A percentile compares a stretch with the other conserved stretches of the same genome.
Evolutionary conservation across 768 basidiomycete species (phyloP).

Genomic region (Termitomyces bulborhizus): DNA sequence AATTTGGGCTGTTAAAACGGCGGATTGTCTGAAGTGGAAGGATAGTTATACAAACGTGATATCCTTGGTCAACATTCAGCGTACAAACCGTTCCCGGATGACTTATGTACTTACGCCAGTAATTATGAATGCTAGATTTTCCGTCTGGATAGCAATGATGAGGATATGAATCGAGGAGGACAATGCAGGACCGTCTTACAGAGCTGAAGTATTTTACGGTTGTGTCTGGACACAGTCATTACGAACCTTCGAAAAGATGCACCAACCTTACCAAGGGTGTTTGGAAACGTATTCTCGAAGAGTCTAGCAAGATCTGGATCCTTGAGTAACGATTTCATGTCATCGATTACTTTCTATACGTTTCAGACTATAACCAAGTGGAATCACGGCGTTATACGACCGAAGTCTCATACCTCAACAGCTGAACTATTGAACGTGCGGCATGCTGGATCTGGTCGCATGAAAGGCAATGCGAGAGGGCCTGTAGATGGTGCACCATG

Average conservation of each 20-base stretch:
- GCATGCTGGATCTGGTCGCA: constrained; percentile 64
- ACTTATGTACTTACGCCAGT: constrained; percentile 49
- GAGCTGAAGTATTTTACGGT: constrained; percentile 71
- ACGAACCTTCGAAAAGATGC: neutral
- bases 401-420: constrained; percentile 49
- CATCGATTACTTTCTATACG: constrained; percentile 59
- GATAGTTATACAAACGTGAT: constrained; percentile 50
- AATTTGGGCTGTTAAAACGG: constrained; percentile 1
- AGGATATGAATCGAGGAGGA: neutral
- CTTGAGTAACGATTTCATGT: constrained; percentile 66
- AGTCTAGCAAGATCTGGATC: constrained; percentile 74
- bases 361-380: neutral
- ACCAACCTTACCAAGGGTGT: constrained; percentile 56
- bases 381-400: neutral
- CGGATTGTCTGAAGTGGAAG: neutral
- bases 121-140: constrained; percentile 76
- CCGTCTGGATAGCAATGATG: constrained; percentile 28
- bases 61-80: constrained; percentile 35
- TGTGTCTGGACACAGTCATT: constrained; percentile 43
- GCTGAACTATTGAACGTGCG: constrained; percentile 72
- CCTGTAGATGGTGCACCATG: constrained; percentile 59
- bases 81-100: neutral
- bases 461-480: constrained; percentile 58
- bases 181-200: constrained; percentile 34
- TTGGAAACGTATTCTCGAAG: constrained; percentile 81